phyloP scores from a whole-genome alignment of 768 basidiomycete species.

The Cystofilobasidium bisporidii region DNA sequence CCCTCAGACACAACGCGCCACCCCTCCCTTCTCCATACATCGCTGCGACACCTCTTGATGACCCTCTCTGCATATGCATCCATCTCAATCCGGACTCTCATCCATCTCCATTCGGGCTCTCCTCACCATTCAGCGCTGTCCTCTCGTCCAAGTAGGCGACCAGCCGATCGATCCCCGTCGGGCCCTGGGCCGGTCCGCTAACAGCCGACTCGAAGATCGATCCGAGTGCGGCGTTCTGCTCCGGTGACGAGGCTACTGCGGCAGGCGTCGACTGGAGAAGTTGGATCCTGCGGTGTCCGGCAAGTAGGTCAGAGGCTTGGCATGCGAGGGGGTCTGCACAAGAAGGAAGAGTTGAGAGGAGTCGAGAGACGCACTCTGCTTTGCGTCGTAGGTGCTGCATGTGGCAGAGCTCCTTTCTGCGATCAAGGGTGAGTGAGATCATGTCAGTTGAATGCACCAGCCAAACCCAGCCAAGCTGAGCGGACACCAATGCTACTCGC shows the following conservation, averaged over 20 bases:
- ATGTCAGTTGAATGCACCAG: too few relatives aligned
- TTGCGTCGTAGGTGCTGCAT: slow-evolving; percentile 24
- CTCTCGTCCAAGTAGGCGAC: not conserved
- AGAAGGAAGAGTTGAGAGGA: not conserved
- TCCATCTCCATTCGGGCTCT: too few relatives aligned
- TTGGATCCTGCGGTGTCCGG: not conserved
- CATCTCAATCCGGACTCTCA: too few relatives aligned
- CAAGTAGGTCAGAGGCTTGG: not conserved
- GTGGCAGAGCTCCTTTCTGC: slow-evolving; percentile 18
- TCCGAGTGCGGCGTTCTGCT: not conserved
- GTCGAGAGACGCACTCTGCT: slow-evolving; percentile 12
- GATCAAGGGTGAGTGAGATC: not conserved
- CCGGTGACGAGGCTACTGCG: too few relatives aligned
- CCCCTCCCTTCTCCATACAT: too few relatives aligned
- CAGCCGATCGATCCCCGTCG: not conserved
- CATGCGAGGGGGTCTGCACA: not conserved
- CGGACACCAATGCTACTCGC: too few relatives aligned
- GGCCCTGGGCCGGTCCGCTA: not conserved
- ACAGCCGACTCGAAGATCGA: too few relatives aligned
- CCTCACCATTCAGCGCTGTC: not conserved
- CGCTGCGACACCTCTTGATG: too few relatives aligned
- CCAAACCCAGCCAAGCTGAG: too few relatives aligned
- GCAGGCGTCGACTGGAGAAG: not conserved
- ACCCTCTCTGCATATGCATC: too few relatives aligned
- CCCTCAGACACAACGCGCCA: too few relatives aligned